Conservation (phyloP, 2,329 filamentous ascomycete species). For the Diatrype stigma region DNA sequence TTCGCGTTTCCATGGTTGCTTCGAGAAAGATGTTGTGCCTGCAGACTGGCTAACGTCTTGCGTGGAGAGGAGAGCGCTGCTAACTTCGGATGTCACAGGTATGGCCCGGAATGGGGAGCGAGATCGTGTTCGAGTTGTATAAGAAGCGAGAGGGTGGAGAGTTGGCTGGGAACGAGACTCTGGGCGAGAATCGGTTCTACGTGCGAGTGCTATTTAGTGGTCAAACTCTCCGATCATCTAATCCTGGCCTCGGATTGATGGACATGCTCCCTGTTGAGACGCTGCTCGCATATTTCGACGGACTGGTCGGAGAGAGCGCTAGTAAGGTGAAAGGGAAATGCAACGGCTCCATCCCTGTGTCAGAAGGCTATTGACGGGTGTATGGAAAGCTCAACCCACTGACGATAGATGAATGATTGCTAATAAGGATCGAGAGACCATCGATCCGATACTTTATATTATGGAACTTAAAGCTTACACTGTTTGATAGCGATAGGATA, state of each 20-base stretch:
- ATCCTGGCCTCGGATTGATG: conserved; percentile 61
- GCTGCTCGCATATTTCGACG: conserved; percentile 67
- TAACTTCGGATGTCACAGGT: background rate
- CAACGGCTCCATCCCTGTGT: conserved; percentile 17
- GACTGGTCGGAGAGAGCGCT: conserved; percentile 55
- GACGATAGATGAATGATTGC: background rate
- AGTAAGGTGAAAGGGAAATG: conserved; percentile 37
- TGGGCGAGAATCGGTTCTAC: conserved; percentile 36
- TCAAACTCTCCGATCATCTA: conserved; percentile 60
- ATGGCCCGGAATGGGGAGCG: conserved; percentile 79
- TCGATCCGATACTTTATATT: too few species aligned
- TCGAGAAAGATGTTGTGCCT: too few species aligned
- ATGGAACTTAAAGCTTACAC: too few species aligned
- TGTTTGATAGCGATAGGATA: too few species aligned
- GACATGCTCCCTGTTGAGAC: conserved; percentile 66
- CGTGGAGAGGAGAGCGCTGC: too few species aligned
- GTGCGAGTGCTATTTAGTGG: conserved; percentile 71
- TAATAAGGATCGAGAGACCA: too few species aligned
- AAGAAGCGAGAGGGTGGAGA: conserved; percentile 30
- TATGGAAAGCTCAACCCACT: background rate
- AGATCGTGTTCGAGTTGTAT: conserved; percentile 75
- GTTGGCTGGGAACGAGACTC: conserved; percentile 4
- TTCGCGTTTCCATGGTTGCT: too few species aligned
- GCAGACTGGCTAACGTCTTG: too few species aligned
- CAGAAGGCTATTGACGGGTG: background rate